These are phyloP conservation scores for Hippophae rhamnoides DNA, from an alignment of 306 rosid genomes.

Conservation along the genomic window DNA sequence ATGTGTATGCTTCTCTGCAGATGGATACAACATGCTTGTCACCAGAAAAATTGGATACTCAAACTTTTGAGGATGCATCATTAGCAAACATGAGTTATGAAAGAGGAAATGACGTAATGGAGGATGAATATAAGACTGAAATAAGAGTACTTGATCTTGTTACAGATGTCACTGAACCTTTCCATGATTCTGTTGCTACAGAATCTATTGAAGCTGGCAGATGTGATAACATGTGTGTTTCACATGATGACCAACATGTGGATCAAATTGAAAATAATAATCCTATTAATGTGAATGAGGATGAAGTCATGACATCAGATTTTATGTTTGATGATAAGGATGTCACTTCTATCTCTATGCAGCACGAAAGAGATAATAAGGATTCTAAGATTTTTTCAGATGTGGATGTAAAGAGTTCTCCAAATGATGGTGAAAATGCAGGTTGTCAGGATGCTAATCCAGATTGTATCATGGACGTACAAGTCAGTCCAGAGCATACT, in stretches of 20 bases:
- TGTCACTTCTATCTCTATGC: conserved; percentile 23
- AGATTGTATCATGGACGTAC: conserved; percentile 29
- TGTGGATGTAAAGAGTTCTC: conserved; percentile 39
- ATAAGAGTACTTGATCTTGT: conserved; percentile 24
- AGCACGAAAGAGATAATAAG: conserved; percentile 28
- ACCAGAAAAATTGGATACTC: conserved; percentile 34
- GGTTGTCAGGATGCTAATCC: conserved; percentile 36
- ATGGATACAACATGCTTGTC: conserved; percentile 32
- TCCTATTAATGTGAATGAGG: conserved; percentile 33
- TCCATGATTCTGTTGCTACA: conserved; percentile 18
- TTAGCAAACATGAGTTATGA: conserved; percentile 21
- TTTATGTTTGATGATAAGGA: conserved; percentile 45
- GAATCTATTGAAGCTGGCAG: conserved; percentile 36
- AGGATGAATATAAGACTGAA: conserved; percentile 12
- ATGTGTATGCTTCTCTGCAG: conserved; percentile 34
- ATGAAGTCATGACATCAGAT: conserved; percentile 33
- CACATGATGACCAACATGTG: conserved; percentile 26
- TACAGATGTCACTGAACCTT: conserved; percentile 28
- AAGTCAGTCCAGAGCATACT: conserved; percentile 33
- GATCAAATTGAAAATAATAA: conserved; percentile 34
- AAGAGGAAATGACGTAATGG: conserved; percentile 21
- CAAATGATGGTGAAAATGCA: conserved; percentile 36
- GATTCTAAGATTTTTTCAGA: conserved; percentile 29
- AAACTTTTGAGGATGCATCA: conserved; percentile 27
- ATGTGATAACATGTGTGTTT: conserved; percentile 26